Evolutionary conservation across 2,329 filamentous ascomycete species (phyloP).

Genomic region (Trichoderma harzianum): DNA sequence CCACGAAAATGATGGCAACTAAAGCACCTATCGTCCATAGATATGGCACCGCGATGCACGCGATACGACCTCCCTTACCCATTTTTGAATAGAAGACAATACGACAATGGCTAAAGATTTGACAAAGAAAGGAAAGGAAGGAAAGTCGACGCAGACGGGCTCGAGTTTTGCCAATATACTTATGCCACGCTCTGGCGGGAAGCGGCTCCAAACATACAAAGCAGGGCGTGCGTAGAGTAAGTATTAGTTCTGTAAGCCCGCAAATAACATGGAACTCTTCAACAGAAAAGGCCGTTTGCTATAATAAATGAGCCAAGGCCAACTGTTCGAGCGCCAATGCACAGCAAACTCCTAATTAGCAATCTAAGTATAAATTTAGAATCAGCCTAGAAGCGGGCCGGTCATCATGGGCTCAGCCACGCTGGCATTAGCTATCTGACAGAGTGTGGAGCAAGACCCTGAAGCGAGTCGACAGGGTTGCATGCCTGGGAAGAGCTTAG

Average conservation of each 20-base stretch:
- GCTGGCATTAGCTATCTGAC: constrained; percentile 1
- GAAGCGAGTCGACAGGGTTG: not conserved
- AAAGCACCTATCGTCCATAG: constrained; percentile 10
- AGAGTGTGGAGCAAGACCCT: not conserved
- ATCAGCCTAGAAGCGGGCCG: constrained; percentile 13
- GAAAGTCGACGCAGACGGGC: not conserved
- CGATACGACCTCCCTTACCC: not conserved
- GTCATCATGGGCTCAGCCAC: constrained; percentile 11
- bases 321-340: not conserved
- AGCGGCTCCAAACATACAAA: not conserved
- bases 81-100: not conserved
- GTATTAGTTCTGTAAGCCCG: not conserved
- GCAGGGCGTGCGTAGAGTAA: not conserved
- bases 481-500: not conserved
- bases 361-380: constrained; percentile 1
- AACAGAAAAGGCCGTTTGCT: not conserved
- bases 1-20: constrained; percentile 4
- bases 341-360: not conserved
- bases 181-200: not conserved
- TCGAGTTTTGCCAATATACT: not conserved
- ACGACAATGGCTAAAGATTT: not conserved
- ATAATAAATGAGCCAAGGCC: constrained; percentile 4
- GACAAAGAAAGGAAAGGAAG: not conserved
- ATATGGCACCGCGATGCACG: constrained; percentile 5
- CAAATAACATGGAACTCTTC: not conserved